phyloP scores from a whole-genome alignment of 192 early-diverging fungal species.

The Umbelopsis sp. region DNA sequence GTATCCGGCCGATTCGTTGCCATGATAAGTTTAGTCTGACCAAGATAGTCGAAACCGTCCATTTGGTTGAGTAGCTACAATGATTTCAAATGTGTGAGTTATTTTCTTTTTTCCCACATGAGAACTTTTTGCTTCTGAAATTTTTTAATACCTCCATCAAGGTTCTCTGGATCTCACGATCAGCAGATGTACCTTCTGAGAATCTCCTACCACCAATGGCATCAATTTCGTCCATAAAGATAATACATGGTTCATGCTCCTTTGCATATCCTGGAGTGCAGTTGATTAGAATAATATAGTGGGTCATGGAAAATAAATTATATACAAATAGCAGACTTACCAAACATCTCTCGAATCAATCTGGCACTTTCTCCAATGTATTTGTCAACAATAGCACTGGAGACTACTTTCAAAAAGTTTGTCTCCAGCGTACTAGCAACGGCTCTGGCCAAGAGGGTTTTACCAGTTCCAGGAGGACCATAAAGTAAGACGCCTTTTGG shows the following conservation, averaged over 20 bases:
- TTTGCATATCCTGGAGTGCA: conserved; percentile 77
- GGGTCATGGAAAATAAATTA: not conserved
- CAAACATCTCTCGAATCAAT: conserved; percentile 99
- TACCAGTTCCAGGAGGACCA: conserved; percentile 97
- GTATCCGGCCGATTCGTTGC: conserved; percentile 99
- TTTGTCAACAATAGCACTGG: conserved; percentile 99
- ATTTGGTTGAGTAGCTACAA: conserved; percentile 93
- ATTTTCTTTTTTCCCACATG: not conserved
- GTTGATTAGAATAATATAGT: conserved; percentile 1
- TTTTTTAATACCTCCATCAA: conserved; percentile 80
- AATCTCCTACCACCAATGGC: conserved; percentile 99
- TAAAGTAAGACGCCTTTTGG: conserved; percentile 98
- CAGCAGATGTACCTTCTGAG: conserved; percentile 98
- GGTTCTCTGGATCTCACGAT: conserved; percentile 99
- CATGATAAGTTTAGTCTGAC: conserved; percentile 99
- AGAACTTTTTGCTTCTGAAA: not conserved
- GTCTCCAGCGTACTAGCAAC: conserved; percentile 97
- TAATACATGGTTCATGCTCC: conserved; percentile 99
- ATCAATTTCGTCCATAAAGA: conserved; percentile 99
- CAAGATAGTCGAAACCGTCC: conserved; percentile 99
- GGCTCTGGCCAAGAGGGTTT: conserved; percentile 95
- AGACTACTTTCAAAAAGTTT: conserved; percentile 98
- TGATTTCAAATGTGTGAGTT: not conserved
- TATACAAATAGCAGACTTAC: conserved; percentile 40
- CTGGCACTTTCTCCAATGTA: conserved; percentile 99